A percentile compares a stretch with the other conserved stretches of the same genome.
Evolutionary conservation across 805 yeast genomes (phyloP).

Genomic region (Brettanomyces bruxellensis): DNA sequence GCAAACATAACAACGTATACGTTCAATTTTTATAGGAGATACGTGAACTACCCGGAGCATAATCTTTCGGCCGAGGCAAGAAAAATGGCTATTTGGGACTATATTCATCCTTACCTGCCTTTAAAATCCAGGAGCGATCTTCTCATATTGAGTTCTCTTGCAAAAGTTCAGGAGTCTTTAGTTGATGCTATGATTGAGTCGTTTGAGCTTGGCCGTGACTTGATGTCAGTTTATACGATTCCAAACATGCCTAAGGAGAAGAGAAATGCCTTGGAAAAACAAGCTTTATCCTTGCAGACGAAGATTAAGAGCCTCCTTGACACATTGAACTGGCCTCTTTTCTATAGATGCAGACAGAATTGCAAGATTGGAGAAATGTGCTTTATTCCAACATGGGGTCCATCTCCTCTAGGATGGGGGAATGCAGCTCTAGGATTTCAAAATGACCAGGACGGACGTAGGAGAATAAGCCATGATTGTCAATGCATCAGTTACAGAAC

Average conservation of each 20-base stretch:
- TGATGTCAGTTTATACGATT: constrained; percentile 12
- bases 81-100: constrained; percentile 34
- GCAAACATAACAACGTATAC: constrained; percentile 32
- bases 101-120: constrained; percentile 33
- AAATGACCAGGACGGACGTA: constrained; percentile 14
- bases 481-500: constrained; percentile 11
- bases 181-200: constrained; percentile 28
- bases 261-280: constrained; percentile 10
- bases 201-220: constrained; percentile 23
- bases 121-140: constrained; percentile 33
- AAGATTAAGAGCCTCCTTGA: constrained; percentile 16
- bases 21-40: constrained; percentile 37
- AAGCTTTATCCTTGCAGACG: constrained; percentile 6
- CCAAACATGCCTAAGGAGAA: constrained; percentile 1
- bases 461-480: constrained; percentile 17
- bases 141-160: constrained; percentile 40
- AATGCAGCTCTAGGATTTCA: constrained; percentile 16
- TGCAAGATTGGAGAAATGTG: constrained; percentile 44
- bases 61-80: constrained; percentile 11
- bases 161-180: constrained; percentile 31
- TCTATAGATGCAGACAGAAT: constrained; percentile 30
- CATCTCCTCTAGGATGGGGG: constrained; percentile 41
- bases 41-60: constrained; percentile 18
- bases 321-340: constrained; percentile 32
- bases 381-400: constrained; percentile 55